phyloP scores from a whole-genome alignment of 1,284 basidiomycete genomes.

The Golubevia sp. region DNA sequence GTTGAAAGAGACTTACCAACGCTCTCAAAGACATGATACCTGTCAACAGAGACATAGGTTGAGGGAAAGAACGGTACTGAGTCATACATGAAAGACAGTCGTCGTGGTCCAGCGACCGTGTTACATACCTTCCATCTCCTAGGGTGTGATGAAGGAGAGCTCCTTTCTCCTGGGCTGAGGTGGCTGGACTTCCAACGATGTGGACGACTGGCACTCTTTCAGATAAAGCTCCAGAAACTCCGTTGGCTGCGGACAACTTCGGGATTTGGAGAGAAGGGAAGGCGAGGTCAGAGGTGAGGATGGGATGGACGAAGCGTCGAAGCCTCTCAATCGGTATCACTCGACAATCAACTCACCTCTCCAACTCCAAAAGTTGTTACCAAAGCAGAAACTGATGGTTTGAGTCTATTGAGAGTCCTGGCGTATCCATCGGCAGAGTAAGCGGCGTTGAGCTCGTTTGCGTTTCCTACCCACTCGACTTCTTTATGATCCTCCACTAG shows the following conservation, averaged over 20 bases:
- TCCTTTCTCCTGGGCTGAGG: slow-evolving; percentile 69
- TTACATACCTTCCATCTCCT: slow-evolving; percentile 36
- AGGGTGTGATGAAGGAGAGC: slow-evolving; percentile 63
- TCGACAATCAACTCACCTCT: slow-evolving; percentile 76
- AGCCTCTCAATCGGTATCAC: too few species aligned
- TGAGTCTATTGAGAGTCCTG: slow-evolving; percentile 63
- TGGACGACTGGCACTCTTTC: slow-evolving; percentile 92
- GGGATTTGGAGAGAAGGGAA: slow-evolving; percentile 57
- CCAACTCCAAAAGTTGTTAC: slow-evolving; percentile 80
- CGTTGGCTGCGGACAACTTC: slow-evolving; percentile 30
- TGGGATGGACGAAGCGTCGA: too few species aligned
- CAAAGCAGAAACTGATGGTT: slow-evolving; percentile 15
- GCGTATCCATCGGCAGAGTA: slow-evolving; percentile 97
- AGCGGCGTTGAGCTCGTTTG: slow-evolving; percentile 69
- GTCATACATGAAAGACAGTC: too few species aligned
- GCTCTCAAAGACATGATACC: slow-evolving; percentile 1
- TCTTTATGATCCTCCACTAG: slow-evolving; percentile 78
- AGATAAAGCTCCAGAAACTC: slow-evolving; percentile 67
- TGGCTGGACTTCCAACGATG: slow-evolving; percentile 84
- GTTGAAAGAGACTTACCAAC: slow-evolving; percentile 74
- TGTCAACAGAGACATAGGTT: too few species aligned
- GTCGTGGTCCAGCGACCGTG: too few species aligned
- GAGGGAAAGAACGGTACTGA: too few species aligned
- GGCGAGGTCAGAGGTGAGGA: background rate
- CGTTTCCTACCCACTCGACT: slow-evolving; percentile 77